phyloP scores from a whole-genome alignment of 2,329 filamentous ascomycete genomes.

The Aspergillus calidoustus region DNA sequence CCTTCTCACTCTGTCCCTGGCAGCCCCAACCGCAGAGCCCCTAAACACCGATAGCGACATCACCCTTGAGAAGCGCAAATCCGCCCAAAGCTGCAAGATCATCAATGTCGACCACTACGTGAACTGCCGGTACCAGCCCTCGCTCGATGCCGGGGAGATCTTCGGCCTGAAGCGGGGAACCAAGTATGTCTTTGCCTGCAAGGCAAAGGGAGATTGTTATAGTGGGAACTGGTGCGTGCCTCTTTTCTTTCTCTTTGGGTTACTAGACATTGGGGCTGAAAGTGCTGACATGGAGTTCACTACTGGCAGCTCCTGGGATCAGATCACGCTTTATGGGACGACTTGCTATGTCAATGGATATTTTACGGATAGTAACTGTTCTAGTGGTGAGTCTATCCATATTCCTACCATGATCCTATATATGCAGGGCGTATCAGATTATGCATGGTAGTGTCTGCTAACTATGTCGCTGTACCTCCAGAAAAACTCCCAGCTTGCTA shows the following conservation, averaged over 20 bases:
- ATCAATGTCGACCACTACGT: constrained; percentile 19
- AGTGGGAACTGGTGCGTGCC: constrained; percentile 17
- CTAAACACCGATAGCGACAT: background rate
- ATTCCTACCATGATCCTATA: background rate
- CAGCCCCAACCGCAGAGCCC: background rate
- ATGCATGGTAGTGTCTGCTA: background rate
- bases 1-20: background rate
- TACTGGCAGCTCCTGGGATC: constrained; percentile 17
- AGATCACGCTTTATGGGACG: constrained; percentile 16
- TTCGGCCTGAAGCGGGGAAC: constrained; percentile 16
- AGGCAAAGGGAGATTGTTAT: constrained; percentile 17
- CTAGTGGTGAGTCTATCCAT: background rate
- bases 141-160: constrained; percentile 11
- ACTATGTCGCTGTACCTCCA: background rate
- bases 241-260: background rate
- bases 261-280: background rate
- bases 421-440: background rate
- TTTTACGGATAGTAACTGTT: constrained; percentile 21
- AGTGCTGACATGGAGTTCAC: background rate
- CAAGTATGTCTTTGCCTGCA: constrained; percentile 15
- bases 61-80: background rate
- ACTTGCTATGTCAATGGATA: constrained; percentile 21
- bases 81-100: constrained; percentile 20
- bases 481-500: background rate
- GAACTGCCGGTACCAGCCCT: constrained; percentile 16